Percentiles rank a stretch among this genome's conserved stretches.
Evolutionary conservation across 345 rosid genomes (phyloP).

Genomic region (Jatropha curcas): DNA sequence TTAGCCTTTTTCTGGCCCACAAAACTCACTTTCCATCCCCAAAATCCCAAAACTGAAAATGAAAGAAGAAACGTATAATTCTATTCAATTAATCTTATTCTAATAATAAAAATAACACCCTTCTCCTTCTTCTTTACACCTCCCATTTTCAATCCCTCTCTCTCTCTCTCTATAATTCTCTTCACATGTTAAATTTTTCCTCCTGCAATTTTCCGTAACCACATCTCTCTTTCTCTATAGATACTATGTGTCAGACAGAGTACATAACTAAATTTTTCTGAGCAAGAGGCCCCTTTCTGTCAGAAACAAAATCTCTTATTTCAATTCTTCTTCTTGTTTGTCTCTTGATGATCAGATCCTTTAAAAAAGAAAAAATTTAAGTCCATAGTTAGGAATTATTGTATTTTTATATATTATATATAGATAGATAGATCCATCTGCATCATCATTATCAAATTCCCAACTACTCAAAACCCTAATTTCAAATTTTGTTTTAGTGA

Average conservation of each 20-base stretch:
- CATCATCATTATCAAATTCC: background rate
- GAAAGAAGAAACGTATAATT: slow-evolving; percentile 27
- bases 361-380: background rate
- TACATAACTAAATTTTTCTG: slow-evolving; percentile 16
- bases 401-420: too few species aligned
- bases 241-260: slow-evolving; percentile 29
- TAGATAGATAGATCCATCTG: too few species aligned
- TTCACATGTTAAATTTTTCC: slow-evolving; percentile 19
- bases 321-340: background rate
- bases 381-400: background rate
- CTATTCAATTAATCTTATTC: slow-evolving; percentile 1
- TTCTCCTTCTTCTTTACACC: slow-evolving; percentile 41
- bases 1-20: slow-evolving; percentile 50
- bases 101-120: too few species aligned
- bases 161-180: slow-evolving; percentile 7
- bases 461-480: slow-evolving; percentile 30
- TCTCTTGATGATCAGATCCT: slow-evolving; percentile 12
- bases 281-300: slow-evolving; percentile 34
- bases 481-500: background rate
- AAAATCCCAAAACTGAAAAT: slow-evolving; percentile 21
- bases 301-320: slow-evolving; percentile 30
- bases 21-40: slow-evolving; percentile 19
- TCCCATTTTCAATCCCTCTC: slow-evolving; percentile 36
- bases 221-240: slow-evolving; percentile 18
- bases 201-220: slow-evolving; percentile 21